Evolutionary conservation across 2,329 filamentous ascomycete genomes (phyloP).

Genomic region (Dactylellina leptospora): DNA sequence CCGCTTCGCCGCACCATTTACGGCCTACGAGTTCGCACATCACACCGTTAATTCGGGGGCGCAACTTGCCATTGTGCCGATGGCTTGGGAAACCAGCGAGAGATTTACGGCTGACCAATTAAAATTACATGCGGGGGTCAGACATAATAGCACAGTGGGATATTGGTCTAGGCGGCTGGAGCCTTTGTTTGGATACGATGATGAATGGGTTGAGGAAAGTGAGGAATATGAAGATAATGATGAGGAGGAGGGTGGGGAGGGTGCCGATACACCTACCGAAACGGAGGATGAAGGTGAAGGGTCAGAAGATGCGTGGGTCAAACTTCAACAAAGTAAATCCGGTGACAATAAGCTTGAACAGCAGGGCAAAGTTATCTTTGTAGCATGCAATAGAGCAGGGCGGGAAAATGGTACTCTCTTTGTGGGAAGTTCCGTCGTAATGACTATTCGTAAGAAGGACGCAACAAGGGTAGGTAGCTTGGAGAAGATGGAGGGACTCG

Average conservation of each 20-base stretch:
- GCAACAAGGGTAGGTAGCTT: constrained; percentile 75
- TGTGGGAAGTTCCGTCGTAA: constrained; percentile 76
- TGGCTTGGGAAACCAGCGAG: constrained; percentile 77
- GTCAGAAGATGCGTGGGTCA: constrained; percentile 14
- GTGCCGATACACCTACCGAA: not conserved
- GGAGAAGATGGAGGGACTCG: constrained; percentile 60
- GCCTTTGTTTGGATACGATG: constrained; percentile 68
- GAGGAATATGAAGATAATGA: constrained; percentile 17
- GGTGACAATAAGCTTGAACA: not conserved
- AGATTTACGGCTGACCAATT: constrained; percentile 61
- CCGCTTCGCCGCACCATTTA: constrained; percentile 64
- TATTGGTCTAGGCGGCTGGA: constrained; percentile 80
- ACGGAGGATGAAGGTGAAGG: constrained; percentile 27
- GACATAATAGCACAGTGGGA: constrained; percentile 68
- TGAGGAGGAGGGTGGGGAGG: not conserved
- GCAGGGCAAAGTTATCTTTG: constrained; percentile 70
- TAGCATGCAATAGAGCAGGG: constrained; percentile 76
- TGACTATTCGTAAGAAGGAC: constrained; percentile 72
- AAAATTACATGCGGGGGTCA: not conserved
- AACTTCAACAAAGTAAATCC: constrained; percentile 1
- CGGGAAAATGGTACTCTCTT: constrained; percentile 73
- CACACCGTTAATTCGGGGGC: constrained; percentile 68
- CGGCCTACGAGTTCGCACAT: constrained; percentile 65
- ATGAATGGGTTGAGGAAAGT: constrained; percentile 57
- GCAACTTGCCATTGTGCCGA: constrained; percentile 74